A percentile compares a stretch with the other conserved stretches of the same genome.
Evolutionary conservation across 2,329 filamentous ascomycete genomes (phyloP).

Genomic region (Aspergillus arachidicola): DNA sequence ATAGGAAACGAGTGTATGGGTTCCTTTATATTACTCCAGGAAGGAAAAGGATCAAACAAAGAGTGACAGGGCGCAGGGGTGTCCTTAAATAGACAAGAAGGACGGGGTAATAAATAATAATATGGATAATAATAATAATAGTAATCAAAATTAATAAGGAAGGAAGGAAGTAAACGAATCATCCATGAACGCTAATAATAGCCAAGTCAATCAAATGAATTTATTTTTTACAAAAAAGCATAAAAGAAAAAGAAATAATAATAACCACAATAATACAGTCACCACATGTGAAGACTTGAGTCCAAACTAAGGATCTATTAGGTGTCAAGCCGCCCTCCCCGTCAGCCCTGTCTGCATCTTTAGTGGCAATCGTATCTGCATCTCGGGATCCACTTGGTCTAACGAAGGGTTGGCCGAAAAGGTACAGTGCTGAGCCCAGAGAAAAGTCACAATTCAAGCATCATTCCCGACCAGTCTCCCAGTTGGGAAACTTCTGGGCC

Average conservation of each 20-base stretch:
- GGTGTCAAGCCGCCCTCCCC: slow-evolving; percentile 1
- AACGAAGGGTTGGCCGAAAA: background rate
- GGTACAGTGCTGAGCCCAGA: background rate
- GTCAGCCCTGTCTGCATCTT: slow-evolving; percentile 7
- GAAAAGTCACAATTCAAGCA: background rate
- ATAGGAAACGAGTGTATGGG: slow-evolving; percentile 13
- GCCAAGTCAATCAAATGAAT: background rate
- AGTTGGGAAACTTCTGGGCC: background rate
- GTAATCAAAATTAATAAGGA: background rate
- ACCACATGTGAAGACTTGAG: slow-evolving; percentile 2
- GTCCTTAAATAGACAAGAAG: slow-evolving; percentile 21
- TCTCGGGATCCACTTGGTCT: slow-evolving; percentile 1
- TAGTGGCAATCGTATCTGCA: slow-evolving; percentile 12
- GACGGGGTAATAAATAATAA: slow-evolving; percentile 14
- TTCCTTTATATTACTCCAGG: slow-evolving; percentile 19
- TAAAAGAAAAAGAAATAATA: background rate
- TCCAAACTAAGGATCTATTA: background rate
- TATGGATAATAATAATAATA: background rate
- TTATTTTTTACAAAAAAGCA: background rate
- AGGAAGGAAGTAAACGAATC: background rate
- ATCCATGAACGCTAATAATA: background rate
- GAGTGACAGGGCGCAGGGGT: slow-evolving; percentile 19
- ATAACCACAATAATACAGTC: background rate
- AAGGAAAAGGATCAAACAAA: slow-evolving; percentile 13
- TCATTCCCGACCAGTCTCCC: background rate